Evolutionary conservation across 1,139 yeast genomes (phyloP), one percentile per base, ranked within the genome.

Genomic region (Kodamaea arcana): DNA sequence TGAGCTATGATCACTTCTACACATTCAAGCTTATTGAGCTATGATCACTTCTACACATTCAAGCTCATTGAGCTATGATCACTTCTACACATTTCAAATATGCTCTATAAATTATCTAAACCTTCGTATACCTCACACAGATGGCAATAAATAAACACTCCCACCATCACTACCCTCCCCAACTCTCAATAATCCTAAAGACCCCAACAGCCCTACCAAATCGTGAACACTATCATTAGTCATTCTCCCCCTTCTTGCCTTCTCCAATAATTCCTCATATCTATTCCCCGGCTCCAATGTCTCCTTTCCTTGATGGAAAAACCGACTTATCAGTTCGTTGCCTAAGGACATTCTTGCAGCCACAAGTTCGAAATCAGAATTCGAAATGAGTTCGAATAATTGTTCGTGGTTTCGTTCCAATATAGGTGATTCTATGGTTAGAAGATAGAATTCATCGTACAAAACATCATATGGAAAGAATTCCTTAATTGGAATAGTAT

Each of bases 391-490:
- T 2, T 50, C 37, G 5, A 62, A 36, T n/a, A 65, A 47, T 16
- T 43, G 44, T 1, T 34, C 24, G 40, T 62, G 67, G 34, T 55
- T 45, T 9, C 44, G 38, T 7, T 41, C 36, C 12, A 34, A 15
- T 12, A 56, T 47, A 3, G 55, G 50, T 4, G 45, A 40, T 39
- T 63, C 69, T 3, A 66, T 53, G 3, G 69, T 56, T n/a, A 68
- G 45, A 15, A 66, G 32, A 34, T 46, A 48, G 29, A 49, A 55
- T 15, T 50, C 52, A 23, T 54, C 48, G 42, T 51, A 67, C n/a
- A 39, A 38, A 10, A 67, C 32, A 32, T 65, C 69, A 37, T 48
- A 64, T 6, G 72, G 69, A 15, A 63, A 49, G 1, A 48, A 36
- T 3, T 46, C 50, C 2, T 33, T n/a, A 2, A 50, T 17, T 14